Evolutionary conservation across 2,329 filamentous ascomycete species (phyloP).

Genomic region (Diaporthe sp.): DNA sequence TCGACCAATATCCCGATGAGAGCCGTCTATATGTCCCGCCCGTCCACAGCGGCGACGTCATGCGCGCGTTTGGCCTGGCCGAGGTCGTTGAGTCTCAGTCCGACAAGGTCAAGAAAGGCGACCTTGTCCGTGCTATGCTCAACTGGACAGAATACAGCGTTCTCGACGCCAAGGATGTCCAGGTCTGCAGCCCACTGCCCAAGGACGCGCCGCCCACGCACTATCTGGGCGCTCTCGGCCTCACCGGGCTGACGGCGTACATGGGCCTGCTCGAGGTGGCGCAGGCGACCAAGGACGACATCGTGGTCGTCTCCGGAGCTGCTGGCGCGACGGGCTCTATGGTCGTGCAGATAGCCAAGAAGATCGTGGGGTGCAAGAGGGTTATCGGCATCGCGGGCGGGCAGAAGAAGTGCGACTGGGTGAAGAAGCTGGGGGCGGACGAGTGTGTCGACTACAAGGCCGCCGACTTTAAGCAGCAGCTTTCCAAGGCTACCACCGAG

Average conservation of each 20-base stretch:
- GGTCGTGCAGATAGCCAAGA: constrained; percentile 80
- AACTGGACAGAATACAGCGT: constrained; percentile 80
- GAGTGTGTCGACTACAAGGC: constrained; percentile 73
- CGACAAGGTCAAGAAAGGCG: constrained; percentile 66
- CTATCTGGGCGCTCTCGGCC: constrained; percentile 72
- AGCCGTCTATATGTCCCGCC: constrained; percentile 74
- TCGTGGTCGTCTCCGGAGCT: constrained; percentile 83
- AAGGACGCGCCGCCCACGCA: constrained; percentile 64
- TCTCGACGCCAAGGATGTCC: constrained; percentile 64
- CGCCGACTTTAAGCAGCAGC: constrained; percentile 63
- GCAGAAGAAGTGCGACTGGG: constrained; percentile 68
- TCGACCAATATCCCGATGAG: constrained; percentile 54
- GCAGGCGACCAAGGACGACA: constrained; percentile 76
- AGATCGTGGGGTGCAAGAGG: constrained; percentile 71
- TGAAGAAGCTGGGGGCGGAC: constrained; percentile 69
- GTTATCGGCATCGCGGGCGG: constrained; percentile 77
- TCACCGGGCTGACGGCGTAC: constrained; percentile 82
- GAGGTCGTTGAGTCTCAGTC: constrained; percentile 74
- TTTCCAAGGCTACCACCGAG: constrained; percentile 65
- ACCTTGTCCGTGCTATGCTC: constrained; percentile 65
- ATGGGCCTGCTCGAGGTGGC: constrained; percentile 80
- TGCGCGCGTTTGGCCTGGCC: constrained; percentile 74
- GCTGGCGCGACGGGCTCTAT: constrained; percentile 84
- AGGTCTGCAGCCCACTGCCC: constrained; percentile 57
- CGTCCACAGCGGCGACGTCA: constrained; percentile 75